A percentile compares a stretch with the other conserved stretches of the same genome.
Conservation (phyloP, 768 basidiomycete genomes). For the Suillus americanus region DNA sequence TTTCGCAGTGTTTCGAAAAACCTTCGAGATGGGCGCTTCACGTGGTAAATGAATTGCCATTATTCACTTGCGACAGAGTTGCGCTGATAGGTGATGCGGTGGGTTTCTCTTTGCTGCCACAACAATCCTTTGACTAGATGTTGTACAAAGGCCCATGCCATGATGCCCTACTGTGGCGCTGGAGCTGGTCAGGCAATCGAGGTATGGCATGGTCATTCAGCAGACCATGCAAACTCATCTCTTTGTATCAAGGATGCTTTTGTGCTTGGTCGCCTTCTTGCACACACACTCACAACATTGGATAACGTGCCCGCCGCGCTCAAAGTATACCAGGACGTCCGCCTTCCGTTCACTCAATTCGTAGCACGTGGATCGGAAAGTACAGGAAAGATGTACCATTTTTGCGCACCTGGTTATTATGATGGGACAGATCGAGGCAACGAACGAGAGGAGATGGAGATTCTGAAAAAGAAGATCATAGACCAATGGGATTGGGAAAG, state of each 20-base stretch:
- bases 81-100: constrained; percentile 15
- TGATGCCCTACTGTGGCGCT: constrained; percentile 55
- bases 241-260: constrained; percentile 17
- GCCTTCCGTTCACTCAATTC: constrained; percentile 15
- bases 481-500: constrained; percentile 5
- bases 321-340: constrained; percentile 13
- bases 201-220: constrained; percentile 24
- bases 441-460: constrained; percentile 9
- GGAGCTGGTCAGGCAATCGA: constrained; percentile 62
- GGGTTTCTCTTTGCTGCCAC: not conserved
- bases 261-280: constrained; percentile 23
- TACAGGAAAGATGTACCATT: constrained; percentile 15
- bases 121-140: not conserved
- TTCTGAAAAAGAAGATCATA: constrained; percentile 12
- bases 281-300: constrained; percentile 16
- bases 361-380: constrained; percentile 11
- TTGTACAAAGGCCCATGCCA: constrained; percentile 37
- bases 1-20: constrained; percentile 29
- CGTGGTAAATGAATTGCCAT: constrained; percentile 35
- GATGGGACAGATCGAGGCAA: constrained; percentile 7
- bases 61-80: constrained; percentile 38
- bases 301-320: not conserved
- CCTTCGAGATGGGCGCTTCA: constrained; percentile 45
- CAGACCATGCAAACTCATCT: not conserved
- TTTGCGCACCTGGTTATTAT: constrained; percentile 12